These are phyloP conservation scores for Trametes cinnabarina DNA, from an alignment of 768 basidiomycete genomes.

Conservation along the genomic window DNA sequence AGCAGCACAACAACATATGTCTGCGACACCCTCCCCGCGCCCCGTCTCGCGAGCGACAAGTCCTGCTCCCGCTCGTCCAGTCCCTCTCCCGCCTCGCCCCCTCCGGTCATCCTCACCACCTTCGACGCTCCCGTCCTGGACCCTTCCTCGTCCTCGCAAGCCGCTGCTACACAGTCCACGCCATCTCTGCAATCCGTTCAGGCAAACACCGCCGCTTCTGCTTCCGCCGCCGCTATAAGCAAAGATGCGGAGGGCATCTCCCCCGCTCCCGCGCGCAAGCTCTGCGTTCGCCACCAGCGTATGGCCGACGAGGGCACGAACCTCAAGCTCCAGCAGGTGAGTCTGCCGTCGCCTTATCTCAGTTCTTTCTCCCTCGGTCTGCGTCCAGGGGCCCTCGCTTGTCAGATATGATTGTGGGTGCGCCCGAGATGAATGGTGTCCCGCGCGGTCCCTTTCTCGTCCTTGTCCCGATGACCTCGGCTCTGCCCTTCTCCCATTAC, in stretches of 20 bases:
- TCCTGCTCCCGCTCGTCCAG: conserved; percentile 21
- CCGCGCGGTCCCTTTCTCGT: conserved; percentile 4
- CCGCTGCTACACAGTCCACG: neutral
- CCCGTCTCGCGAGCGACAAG: conserved; percentile 44
- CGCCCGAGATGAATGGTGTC: neutral
- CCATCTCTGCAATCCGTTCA: neutral
- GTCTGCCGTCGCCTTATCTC: conserved; percentile 24
- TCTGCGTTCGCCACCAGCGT: conserved; percentile 90
- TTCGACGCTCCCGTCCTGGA: conserved; percentile 26
- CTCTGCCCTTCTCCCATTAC: neutral
- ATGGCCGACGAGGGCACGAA: conserved; percentile 97
- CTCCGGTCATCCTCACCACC: conserved; percentile 23
- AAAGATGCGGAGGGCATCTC: conserved; percentile 17
- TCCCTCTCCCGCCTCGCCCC: conserved; percentile 21
- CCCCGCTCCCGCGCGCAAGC: conserved; percentile 56
- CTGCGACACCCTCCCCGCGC: conserved; percentile 72
- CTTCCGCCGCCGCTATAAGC: neutral
- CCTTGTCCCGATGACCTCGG: neutral
- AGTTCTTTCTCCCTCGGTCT: neutral
- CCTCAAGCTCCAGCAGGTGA: conserved; percentile 84
- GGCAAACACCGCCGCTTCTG: neutral
- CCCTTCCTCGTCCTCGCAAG: neutral
- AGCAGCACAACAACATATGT: conserved; percentile 39
- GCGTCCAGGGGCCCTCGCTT: neutral
- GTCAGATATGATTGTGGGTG: conserved; percentile 1